A percentile compares a stretch with the other conserved stretches of the same genome.
Conservation (phyloP, 2,329 filamentous ascomycete genomes). For the Neurospora sp. region DNA sequence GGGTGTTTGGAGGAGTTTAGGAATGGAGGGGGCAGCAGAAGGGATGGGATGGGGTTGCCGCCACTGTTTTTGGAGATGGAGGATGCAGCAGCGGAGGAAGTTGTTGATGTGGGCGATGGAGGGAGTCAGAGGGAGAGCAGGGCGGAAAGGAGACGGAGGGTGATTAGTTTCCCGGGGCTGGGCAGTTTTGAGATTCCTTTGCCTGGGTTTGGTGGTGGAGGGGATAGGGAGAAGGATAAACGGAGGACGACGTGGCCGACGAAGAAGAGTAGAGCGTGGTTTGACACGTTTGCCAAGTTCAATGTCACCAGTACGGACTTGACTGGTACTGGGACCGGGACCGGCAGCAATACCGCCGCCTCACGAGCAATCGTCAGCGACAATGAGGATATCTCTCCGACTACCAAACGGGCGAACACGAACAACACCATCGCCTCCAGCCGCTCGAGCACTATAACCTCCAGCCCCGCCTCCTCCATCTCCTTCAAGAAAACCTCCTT, state of each 20-base stretch:
- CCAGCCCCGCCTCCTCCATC: constrained; percentile 6
- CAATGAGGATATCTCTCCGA: neutral
- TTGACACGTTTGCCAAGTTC: constrained; percentile 18
- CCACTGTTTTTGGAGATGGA: neutral
- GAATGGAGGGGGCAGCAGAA: neutral
- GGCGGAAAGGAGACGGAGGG: neutral
- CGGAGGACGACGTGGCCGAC: constrained; percentile 15
- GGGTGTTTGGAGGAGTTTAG: constrained; percentile 17
- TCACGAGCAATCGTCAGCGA: neutral
- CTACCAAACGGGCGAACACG: neutral
- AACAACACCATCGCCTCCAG: neutral
- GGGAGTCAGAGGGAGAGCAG: neutral
- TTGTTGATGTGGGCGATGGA: neutral
- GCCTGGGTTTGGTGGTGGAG: neutral
- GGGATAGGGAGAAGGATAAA: neutral
- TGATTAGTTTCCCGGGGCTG: neutral
- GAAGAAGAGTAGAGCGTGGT: constrained; percentile 15
- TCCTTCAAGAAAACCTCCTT: constrained; percentile 15
- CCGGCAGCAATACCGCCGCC: neutral
- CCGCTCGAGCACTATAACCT: neutral
- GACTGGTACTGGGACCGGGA: constrained; percentile 1
- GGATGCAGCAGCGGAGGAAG: neutral
- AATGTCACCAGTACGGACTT: constrained; percentile 10
- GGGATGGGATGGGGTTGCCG: neutral
- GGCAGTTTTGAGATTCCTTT: neutral